These are phyloP conservation scores for Pyricularia grisea DNA, from an alignment of 2,329 filamentous ascomycete species.

Conservation along the genomic window DNA sequence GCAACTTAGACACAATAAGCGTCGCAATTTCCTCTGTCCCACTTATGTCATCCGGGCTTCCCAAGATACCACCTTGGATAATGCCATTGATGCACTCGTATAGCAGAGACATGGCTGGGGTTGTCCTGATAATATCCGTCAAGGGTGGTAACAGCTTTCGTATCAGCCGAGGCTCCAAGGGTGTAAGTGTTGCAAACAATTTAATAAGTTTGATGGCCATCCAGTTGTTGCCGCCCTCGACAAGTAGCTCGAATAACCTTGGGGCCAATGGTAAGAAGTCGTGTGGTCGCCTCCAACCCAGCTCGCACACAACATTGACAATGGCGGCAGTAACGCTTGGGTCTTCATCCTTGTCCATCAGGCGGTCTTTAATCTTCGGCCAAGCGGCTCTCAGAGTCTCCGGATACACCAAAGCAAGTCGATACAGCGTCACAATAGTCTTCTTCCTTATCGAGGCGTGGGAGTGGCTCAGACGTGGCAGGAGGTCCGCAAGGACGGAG, in stretches of 20 bases:
- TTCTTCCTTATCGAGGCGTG: conserved; percentile 86
- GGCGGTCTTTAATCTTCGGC: conserved; percentile 92
- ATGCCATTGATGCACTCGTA: conserved; percentile 99
- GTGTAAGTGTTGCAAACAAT: conserved; percentile 89
- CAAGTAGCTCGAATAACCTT: conserved; percentile 81
- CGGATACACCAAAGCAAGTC: conserved; percentile 90
- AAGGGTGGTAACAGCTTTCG: conserved; percentile 86
- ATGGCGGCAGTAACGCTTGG: conserved; percentile 91
- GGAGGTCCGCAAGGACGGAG: conserved; percentile 75
- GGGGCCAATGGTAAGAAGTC: conserved; percentile 92
- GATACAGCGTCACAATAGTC: conserved; percentile 87
- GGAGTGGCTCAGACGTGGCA: conserved; percentile 81
- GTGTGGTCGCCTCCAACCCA: conserved; percentile 86
- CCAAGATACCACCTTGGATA: conserved; percentile 90
- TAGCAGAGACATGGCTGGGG: conserved; percentile 91
- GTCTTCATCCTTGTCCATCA: conserved; percentile 86
- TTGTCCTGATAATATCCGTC: conserved; percentile 88
- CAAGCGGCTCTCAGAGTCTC: conserved; percentile 87
- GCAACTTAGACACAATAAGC: conserved; percentile 83
- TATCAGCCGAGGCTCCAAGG: conserved; percentile 81
- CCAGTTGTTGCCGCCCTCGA: conserved; percentile 94
- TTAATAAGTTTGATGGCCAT: conserved; percentile 99
- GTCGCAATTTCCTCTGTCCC: conserved; percentile 88
- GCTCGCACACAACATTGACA: conserved; percentile 91
- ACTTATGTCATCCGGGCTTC: conserved; percentile 66